These are phyloP conservation scores for Canariomyces notabilis DNA, from an alignment of 2,329 filamentous ascomycete genomes.

Conservation along the genomic window DNA sequence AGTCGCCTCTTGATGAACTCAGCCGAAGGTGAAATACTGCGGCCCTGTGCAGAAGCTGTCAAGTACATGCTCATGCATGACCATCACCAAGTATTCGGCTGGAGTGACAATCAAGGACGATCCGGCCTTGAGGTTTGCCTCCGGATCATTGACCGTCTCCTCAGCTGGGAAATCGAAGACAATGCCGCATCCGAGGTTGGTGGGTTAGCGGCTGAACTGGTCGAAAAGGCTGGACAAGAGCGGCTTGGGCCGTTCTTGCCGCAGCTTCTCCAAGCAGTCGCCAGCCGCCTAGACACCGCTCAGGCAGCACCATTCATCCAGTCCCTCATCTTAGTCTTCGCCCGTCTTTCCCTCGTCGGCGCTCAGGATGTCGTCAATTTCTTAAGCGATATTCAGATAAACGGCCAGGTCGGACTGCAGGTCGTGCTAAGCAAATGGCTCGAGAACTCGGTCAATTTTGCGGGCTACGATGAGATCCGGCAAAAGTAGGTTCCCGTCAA, in stretches of 20 bases:
- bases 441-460: constrained; percentile 94
- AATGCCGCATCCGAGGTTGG: constrained; percentile 95
- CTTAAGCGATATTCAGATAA: constrained; percentile 76
- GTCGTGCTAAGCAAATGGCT: constrained; percentile 93
- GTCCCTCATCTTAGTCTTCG: constrained; percentile 91
- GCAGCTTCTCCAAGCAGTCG: constrained; percentile 84
- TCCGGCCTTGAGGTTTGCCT: constrained; percentile 84
- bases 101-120: constrained; percentile 74
- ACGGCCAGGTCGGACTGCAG: constrained; percentile 74
- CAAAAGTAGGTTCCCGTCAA: constrained; percentile 67
- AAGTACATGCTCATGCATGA: constrained; percentile 89
- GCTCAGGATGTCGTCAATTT: constrained; percentile 90
- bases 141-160: constrained; percentile 84
- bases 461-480: constrained; percentile 95
- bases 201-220: constrained; percentile 85
- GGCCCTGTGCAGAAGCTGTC: constrained; percentile 77
- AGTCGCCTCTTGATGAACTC: constrained; percentile 77
- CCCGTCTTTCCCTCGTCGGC: constrained; percentile 77
- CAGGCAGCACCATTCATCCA: constrained; percentile 88
- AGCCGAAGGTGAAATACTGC: constrained; percentile 80
- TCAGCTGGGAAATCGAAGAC: constrained; percentile 81
- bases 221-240: constrained; percentile 91
- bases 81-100: constrained; percentile 81
- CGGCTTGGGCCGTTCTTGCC: constrained; percentile 84
- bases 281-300: constrained; percentile 75